Base-by-base conservation (phyloP, 176 grass and related monocot genomes). In the Chloris gayana region DNA sequence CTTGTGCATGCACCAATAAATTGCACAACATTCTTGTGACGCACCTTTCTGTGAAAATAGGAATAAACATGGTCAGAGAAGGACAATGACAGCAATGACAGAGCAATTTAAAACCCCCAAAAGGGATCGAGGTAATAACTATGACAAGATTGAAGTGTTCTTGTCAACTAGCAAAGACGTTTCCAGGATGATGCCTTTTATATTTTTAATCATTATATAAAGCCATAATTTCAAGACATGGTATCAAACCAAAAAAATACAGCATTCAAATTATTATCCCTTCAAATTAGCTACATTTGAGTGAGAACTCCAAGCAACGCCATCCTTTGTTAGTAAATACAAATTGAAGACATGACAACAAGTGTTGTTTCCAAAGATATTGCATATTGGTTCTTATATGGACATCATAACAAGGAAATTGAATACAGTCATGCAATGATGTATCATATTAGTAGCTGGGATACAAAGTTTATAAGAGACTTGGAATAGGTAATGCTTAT, bases 21-120 rank as follows among this genome's bases (percentile, higher is more conserved):
- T 67, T 94, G 95, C 77, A 97, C 91, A 61, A 98, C 95, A 93
- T 98, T 94, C 83, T 92, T 98, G 84, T 98, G 95, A 69, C 92
- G 89, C 72, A 98, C 95, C 84, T 94, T 98, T 75, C 95, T 98
- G 89, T 61, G 31, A 81, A 89, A 87, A 71, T 62, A 64, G 70
- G 45, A 63, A 74, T 34, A 69, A 80, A 46, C 34, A 81, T 22
- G 50, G 27, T 61, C 60, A 38, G 66, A 81, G 53, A 71, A 89
- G 64, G 22, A 69, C 19, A 70, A 80, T 49, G 14, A 42, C 1
- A 1, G 13, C 35, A 83, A 78, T 73, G 47, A 49, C 9, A 68
- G 14, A 68, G 47, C 19, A 80, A 64, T 64, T 80, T 75, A 35
- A 58, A 63, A 74, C 49, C 35, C 0, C 18, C 6, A 49, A 74